These are phyloP conservation scores for Draba incana DNA, from an alignment of 345 rosid genomes.

Conservation along the genomic window DNA sequence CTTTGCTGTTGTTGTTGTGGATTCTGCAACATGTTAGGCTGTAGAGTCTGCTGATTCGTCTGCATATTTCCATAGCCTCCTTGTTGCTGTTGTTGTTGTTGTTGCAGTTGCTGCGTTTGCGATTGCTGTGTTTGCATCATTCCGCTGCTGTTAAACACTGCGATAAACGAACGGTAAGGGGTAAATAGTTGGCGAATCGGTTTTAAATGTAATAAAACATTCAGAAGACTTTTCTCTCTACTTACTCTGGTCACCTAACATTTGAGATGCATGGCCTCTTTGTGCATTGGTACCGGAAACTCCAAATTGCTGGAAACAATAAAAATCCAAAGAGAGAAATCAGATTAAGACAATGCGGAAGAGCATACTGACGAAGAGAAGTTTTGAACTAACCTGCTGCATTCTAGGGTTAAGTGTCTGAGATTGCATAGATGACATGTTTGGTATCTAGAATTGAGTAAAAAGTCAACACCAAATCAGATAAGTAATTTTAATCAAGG, in stretches of 20 bases:
- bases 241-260: constrained; percentile 80
- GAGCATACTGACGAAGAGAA: neutral
- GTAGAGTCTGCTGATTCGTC: constrained; percentile 68
- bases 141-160: constrained; percentile 81
- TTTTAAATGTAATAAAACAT: neutral
- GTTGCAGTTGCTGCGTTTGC: constrained; percentile 65
- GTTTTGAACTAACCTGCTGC: constrained; percentile 74
- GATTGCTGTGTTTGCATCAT: constrained; percentile 72
- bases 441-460: constrained; percentile 62
- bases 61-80: constrained; percentile 68
- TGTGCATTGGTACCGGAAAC: constrained; percentile 74
- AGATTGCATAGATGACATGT: constrained; percentile 79
- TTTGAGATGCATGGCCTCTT: constrained; percentile 70
- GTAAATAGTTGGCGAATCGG: neutral
- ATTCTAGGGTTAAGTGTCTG: constrained; percentile 65
- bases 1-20: constrained; percentile 51
- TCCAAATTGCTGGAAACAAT: constrained; percentile 61
- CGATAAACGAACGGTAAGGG: constrained; percentile 30
- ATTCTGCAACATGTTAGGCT: constrained; percentile 78
- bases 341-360: neutral
- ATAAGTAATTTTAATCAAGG: constrained; percentile 9
- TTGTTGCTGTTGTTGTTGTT: constrained; percentile 64
- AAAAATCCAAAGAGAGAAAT: constrained; percentile 1
- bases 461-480: constrained; percentile 8
- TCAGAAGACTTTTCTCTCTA: constrained; percentile 14